Evolutionary conservation across 2,329 filamentous ascomycete genomes (phyloP).

Genomic region (Fusarium sp.): DNA sequence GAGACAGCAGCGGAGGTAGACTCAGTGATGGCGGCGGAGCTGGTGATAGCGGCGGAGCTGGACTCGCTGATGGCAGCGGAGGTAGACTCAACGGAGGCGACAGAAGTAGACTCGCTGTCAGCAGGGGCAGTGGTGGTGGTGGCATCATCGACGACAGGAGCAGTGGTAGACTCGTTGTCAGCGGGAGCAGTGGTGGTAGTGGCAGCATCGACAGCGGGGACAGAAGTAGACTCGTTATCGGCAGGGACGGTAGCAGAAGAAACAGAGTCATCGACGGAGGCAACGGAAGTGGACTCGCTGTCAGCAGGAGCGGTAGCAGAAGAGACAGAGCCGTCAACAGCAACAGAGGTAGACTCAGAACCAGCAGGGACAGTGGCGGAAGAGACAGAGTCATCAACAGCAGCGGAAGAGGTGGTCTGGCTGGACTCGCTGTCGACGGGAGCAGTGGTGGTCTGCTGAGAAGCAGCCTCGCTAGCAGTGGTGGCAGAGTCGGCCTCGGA

Average conservation of each 20-base stretch:
- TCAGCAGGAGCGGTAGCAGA: neutral
- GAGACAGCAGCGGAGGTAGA: neutral
- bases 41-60: neutral
- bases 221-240: neutral
- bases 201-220: neutral
- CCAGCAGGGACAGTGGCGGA: neutral
- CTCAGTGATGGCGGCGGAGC: neutral
- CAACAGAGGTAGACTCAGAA: neutral
- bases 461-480: neutral
- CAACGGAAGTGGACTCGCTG: neutral
- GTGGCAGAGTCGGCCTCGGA: neutral
- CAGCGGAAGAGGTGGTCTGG: neutral
- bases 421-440: neutral
- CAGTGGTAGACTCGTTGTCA: neutral
- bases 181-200: neutral
- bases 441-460: neutral
- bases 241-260: neutral
- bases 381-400: neutral
- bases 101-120: neutral
- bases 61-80: neutral
- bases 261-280: neutral
- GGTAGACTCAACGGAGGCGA: neutral
- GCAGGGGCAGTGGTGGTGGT: neutral
- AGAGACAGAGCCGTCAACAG: neutral
- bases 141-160: neutral